Evolutionary conservation across 805 yeast species (phyloP).

Genomic region (Yamadazyma akitaensis): DNA sequence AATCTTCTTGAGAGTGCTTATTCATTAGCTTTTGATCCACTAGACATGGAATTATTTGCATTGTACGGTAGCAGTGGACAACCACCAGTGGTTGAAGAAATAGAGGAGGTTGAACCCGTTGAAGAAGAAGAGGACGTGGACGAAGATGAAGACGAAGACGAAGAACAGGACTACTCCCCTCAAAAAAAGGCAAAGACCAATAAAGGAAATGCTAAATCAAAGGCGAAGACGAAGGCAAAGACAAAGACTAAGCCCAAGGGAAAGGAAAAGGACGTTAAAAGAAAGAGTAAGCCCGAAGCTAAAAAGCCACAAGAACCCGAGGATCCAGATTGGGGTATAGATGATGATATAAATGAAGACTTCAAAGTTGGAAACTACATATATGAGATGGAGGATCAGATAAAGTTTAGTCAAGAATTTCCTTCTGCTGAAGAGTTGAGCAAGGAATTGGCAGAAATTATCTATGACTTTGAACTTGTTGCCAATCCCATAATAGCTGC

Average conservation of each 20-base stretch:
- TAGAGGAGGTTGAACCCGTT: conserved; percentile 9
- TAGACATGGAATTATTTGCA: conserved; percentile 40
- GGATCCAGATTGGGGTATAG: conserved; percentile 45
- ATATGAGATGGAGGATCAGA: conserved; percentile 32
- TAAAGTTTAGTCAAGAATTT: conserved; percentile 20
- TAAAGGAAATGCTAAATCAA: background rate
- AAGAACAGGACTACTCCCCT: conserved; percentile 8
- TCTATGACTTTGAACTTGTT: conserved; percentile 12
- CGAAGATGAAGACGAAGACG: conserved; percentile 13
- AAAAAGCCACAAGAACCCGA: background rate
- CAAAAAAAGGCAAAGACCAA: conserved; percentile 7
- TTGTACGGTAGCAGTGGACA: conserved; percentile 42
- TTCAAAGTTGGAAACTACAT: conserved; percentile 30
- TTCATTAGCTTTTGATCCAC: conserved; percentile 47
- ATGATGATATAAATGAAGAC: conserved; percentile 28
- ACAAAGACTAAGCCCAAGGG: conserved; percentile 2
- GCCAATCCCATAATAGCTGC: conserved; percentile 2
- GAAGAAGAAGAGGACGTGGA: conserved; percentile 15
- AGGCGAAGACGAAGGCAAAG: conserved; percentile 6
- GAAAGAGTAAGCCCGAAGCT: conserved; percentile 1
- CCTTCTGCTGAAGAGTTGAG: conserved; percentile 24
- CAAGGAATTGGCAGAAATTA: conserved; percentile 17
- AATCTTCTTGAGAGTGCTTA: conserved; percentile 50
- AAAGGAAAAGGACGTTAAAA: conserved; percentile 7
- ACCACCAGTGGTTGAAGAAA: conserved; percentile 39